These are phyloP conservation scores for Phytophthora podocarpi DNA, from an alignment of 352 stramenopile genomes.

Conservation along the genomic window DNA sequence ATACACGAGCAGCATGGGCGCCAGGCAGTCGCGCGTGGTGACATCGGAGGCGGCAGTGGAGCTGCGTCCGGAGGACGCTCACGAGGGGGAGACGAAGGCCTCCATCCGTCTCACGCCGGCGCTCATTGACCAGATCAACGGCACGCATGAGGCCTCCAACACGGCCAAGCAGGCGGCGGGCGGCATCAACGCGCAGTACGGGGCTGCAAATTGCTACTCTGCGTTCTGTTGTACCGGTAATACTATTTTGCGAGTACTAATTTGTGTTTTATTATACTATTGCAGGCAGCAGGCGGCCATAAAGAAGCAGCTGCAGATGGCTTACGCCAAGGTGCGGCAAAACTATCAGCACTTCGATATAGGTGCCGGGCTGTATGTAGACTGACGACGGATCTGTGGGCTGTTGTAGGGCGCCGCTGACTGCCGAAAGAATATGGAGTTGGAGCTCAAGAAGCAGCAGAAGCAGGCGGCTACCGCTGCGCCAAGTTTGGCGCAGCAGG, in stretches of 20 bases:
- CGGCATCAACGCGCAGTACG: constrained; percentile 53
- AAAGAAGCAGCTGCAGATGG: constrained; percentile 80
- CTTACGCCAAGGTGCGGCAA: constrained; percentile 66
- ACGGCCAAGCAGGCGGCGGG: constrained; percentile 15
- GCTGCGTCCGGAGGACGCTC: constrained; percentile 46
- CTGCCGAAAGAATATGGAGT: constrained; percentile 65
- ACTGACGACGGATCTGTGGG: constrained; percentile 2
- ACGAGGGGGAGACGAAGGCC: constrained; percentile 50
- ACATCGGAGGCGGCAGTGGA: constrained; percentile 61
- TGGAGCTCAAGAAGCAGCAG: constrained; percentile 53
- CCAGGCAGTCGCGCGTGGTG: constrained; percentile 80
- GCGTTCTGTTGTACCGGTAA: background rate
- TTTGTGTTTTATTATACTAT: background rate
- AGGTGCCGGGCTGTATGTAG: background rate
- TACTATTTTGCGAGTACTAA: background rate
- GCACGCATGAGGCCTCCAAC: constrained; percentile 31
- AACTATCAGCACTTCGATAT: background rate
- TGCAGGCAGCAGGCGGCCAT: constrained; percentile 59
- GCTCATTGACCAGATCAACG: constrained; percentile 75
- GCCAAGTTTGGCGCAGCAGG: constrained; percentile 49
- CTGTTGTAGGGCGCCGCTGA: constrained; percentile 63
- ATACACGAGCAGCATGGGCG: constrained; percentile 56
- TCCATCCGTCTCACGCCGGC: constrained; percentile 74
- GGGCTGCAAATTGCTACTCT: background rate
- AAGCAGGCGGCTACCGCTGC: constrained; percentile 7